phyloP scores from a whole-genome alignment of 225 moss, liverwort and hornwort species.

The Neckera pumila region DNA sequence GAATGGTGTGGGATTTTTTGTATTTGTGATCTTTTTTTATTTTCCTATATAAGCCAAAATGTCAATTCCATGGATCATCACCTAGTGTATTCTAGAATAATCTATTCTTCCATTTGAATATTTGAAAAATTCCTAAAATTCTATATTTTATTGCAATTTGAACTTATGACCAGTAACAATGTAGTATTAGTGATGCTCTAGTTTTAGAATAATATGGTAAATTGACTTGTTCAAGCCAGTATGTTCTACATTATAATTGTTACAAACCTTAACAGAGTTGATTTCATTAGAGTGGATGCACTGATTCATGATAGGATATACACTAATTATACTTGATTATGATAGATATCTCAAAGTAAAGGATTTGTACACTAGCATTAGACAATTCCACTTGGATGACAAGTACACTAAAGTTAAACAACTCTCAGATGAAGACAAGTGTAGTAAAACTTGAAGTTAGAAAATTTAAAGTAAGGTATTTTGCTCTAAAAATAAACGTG shows the following conservation, averaged over 20 bases:
- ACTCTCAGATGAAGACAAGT: fast-evolving
- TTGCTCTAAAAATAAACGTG: fast-evolving
- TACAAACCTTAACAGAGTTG: not conserved
- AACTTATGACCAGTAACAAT: not conserved
- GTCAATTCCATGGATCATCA: too few species aligned
- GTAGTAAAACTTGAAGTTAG: not conserved
- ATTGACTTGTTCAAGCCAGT: not conserved
- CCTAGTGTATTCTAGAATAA: not conserved
- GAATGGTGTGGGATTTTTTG: too few species aligned
- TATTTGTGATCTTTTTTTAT: too few species aligned
- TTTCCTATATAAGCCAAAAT: too few species aligned
- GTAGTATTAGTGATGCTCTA: fast-evolving
- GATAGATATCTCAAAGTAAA: not conserved
- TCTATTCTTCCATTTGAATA: not conserved
- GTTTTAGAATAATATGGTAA: not conserved
- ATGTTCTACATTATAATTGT: not conserved
- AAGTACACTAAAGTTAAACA: not conserved
- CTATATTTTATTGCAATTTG: not conserved
- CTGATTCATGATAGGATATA: not conserved
- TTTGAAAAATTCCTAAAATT: not conserved
- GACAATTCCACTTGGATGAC: not conserved
- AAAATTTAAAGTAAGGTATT: not conserved
- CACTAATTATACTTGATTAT: not conserved
- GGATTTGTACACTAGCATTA: not conserved
- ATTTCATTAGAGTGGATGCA: not conserved